Conservation (phyloP, 768 basidiomycete genomes). For the Mycena galopus region DNA sequence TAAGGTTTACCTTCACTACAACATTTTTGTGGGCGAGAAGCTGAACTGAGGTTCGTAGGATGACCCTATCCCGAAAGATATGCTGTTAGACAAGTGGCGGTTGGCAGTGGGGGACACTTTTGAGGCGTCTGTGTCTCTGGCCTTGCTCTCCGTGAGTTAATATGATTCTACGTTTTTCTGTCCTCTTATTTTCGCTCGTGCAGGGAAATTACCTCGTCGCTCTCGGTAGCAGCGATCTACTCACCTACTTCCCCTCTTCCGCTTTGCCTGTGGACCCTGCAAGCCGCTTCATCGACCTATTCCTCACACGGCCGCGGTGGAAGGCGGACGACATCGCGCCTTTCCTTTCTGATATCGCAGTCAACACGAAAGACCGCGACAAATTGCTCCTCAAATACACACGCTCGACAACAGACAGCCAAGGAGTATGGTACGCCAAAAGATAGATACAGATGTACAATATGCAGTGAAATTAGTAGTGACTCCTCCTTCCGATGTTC, state of each 20-base stretch:
- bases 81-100: constrained; percentile 79
- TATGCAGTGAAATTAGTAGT: too few species aligned
- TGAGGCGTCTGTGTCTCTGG: constrained; percentile 68
- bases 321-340: constrained; percentile 83
- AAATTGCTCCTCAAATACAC: constrained; percentile 90
- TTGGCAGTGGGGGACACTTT: constrained; percentile 84
- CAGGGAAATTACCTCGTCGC: constrained; percentile 84
- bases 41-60: constrained; percentile 55
- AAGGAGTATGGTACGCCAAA: constrained; percentile 82
- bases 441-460: constrained; percentile 53
- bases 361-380: constrained; percentile 90
- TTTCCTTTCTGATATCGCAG: constrained; percentile 85
- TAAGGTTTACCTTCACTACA: constrained; percentile 53
- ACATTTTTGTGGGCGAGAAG: background rate
- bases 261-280: constrained; percentile 82
- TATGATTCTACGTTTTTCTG: background rate
- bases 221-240: constrained; percentile 47
- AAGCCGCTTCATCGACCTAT: constrained; percentile 89
- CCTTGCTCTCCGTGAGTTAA: constrained; percentile 74
- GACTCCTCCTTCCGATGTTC: background rate
- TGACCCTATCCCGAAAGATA: constrained; percentile 66
- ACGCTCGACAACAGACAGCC: constrained; percentile 76
- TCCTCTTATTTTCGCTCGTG: constrained; percentile 14
- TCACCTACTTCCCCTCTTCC: constrained; percentile 84
- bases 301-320: constrained; percentile 85